Conservation (phyloP, 805 yeast genomes). For the Ogataea paradorogensis region DNA sequence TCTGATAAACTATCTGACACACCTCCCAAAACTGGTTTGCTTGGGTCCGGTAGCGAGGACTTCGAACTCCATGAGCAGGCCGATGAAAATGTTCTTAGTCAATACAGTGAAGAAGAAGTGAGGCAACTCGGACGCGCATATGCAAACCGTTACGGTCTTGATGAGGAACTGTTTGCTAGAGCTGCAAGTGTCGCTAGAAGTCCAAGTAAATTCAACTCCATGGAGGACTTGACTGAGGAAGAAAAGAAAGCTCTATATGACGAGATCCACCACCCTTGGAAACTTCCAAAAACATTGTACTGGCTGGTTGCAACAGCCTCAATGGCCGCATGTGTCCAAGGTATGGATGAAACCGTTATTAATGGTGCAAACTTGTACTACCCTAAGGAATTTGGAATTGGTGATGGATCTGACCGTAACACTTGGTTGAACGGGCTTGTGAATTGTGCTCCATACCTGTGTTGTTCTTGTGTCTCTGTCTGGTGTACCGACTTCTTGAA, state of each 20-base stretch:
- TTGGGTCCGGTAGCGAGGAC: slow-evolving; percentile 13
- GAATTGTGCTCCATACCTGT: slow-evolving; percentile 69
- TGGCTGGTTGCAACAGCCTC: slow-evolving; percentile 63
- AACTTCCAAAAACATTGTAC: slow-evolving; percentile 43
- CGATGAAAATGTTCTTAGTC: slow-evolving; percentile 47
- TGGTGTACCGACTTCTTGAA: slow-evolving; percentile 65
- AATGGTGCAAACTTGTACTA: slow-evolving; percentile 69
- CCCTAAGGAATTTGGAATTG: slow-evolving; percentile 54
- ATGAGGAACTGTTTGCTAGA: slow-evolving; percentile 55
- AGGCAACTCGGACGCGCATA: slow-evolving; percentile 68
- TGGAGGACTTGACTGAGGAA: slow-evolving; percentile 51
- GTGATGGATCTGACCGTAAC: slow-evolving; percentile 43
- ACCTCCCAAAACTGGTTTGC: slow-evolving; percentile 15
- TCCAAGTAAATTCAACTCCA: slow-evolving; percentile 54
- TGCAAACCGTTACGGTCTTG: slow-evolving; percentile 54
- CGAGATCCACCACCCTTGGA: slow-evolving; percentile 49
- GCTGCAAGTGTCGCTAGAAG: slow-evolving; percentile 67
- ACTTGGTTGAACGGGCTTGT: slow-evolving; percentile 61
- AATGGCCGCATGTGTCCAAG: slow-evolving; percentile 76
- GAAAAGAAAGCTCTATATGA: slow-evolving; percentile 51
- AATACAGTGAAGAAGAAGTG: slow-evolving; percentile 60
- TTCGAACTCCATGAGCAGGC: slow-evolving; percentile 1
- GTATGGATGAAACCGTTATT: slow-evolving; percentile 76
- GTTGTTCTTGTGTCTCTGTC: slow-evolving; percentile 58
- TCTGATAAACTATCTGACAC: slow-evolving; percentile 8